A percentile compares a stretch with the other conserved stretches of the same genome.
Conservation (phyloP, 2,329 filamentous ascomycete species). For the Aureobasidium vineae region DNA sequence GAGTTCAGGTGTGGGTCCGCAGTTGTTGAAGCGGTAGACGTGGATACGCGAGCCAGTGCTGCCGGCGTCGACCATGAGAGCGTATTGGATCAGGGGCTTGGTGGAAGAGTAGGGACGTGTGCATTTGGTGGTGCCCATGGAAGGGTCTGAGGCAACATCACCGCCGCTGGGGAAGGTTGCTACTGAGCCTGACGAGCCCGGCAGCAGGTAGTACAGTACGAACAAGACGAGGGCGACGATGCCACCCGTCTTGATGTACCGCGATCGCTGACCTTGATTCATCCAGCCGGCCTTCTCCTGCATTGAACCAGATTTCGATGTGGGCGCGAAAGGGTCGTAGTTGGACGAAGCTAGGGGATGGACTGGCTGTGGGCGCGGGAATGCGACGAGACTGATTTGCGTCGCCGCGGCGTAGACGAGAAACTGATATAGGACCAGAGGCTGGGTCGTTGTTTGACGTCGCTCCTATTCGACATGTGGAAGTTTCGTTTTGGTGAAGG, state of each 20-base stretch:
- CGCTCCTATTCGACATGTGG: constrained; percentile 55
- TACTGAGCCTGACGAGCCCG: constrained; percentile 31
- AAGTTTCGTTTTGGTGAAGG: neutral
- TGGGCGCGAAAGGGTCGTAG: constrained; percentile 43
- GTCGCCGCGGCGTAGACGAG: constrained; percentile 47
- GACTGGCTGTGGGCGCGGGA: constrained; percentile 8
- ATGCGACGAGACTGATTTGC: constrained; percentile 50
- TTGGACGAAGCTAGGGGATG: constrained; percentile 29
- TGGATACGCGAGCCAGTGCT: constrained; percentile 98
- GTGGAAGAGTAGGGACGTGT: constrained; percentile 77
- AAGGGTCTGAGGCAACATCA: constrained; percentile 53
- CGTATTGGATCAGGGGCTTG: constrained; percentile 95
- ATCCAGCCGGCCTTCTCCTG: constrained; percentile 52
- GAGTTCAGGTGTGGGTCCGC: constrained; percentile 88
- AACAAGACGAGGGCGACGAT: constrained; percentile 59
- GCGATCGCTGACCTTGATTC: constrained; percentile 61
- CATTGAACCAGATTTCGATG: constrained; percentile 40
- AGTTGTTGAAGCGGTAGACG: constrained; percentile 99
- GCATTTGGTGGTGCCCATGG: constrained; percentile 71
- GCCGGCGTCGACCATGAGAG: constrained; percentile 97
- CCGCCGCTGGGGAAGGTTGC: constrained; percentile 41
- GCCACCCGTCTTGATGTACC: constrained; percentile 62
- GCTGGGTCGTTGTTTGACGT: constrained; percentile 50
- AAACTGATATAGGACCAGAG: constrained; percentile 56
- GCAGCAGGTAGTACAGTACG: constrained; percentile 57